Base-by-base conservation (phyloP, 73 alveolate species). In the Symbiodinium natans region DNA sequence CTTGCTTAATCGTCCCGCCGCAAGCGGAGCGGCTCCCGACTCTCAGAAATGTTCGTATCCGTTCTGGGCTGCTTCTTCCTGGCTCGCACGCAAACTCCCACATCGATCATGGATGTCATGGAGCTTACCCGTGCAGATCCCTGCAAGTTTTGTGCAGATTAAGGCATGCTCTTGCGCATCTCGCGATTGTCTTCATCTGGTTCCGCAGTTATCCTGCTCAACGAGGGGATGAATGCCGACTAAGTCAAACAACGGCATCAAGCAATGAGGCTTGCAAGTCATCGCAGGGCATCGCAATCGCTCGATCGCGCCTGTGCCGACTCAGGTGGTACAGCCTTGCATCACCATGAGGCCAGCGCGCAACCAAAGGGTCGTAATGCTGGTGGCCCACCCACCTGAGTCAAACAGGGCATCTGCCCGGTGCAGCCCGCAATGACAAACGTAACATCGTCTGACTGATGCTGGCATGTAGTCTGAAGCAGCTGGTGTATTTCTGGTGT, bases 51-150 rank as follows among this genome's bases (percentile, higher is more conserved):
- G 77, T 90, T 48, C 6, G 77, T 36, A 40, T 90, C 97, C 21
- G 97, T 90, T 8, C 97, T 82, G 40, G 88, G n/a, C 77, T 90
- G 97, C 97, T 90, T 90, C 89, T 90, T 68, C 97, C 97, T 90
- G 36, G 33, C 74, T 2, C 23, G 39, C 31, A 36, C 48, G 7
- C n/a, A 25, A 11, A 21, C 27, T 36, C 31, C 27, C 33, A 23
- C 25, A 10, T 15, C n/a, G 83, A 19, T 39, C 17, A 3, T n/a
- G n/a, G n/a, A n/a, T n/a, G n/a, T n/a, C n/a, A n/a, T n/a, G n/a
- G n/a, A n/a, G n/a, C n/a, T n/a, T n/a, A n/a, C n/a, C n/a, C n/a
- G n/a, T n/a, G n/a, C n/a, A n/a, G n/a, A n/a, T n/a, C n/a, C n/a
- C n/a, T n/a, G n/a, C n/a, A n/a, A n/a, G n/a, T n/a, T n/a, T n/a